Base-by-base conservation (phyloP, 805 yeast genomes). In the Saturnispora galanensis region DNA sequence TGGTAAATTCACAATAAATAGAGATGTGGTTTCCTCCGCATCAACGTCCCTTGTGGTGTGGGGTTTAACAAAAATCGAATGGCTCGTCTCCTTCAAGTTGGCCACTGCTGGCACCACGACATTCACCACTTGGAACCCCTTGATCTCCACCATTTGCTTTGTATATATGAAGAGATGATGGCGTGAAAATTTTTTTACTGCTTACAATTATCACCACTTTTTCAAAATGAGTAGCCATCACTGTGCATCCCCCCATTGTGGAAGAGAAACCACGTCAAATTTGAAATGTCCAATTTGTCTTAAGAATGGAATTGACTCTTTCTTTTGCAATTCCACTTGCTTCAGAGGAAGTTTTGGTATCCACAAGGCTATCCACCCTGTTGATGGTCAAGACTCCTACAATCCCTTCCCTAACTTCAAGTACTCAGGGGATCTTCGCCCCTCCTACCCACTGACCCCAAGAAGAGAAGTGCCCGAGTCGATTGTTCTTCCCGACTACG, bases 231-330 rank as follows among this genome's bases (percentile, higher is more conserved):
- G 31, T 31, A 36, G 13, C 12, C 39, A 36, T 16, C 18, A 28
- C 12, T 90, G 97, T 64, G 68, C 84, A 10, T 84, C 95, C 18
- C 76, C 84, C 16, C 84, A 77, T 54, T 93, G 98, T 68, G 93
- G 93, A 16, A 88, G 87, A 55, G 74, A 71, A 32, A 88, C 96
- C 11, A 68, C 68, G 3, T 82, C 94, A 16, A 64, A 71, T 35
- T 69, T 93, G 52, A 88, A 88, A 60, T 93, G 98, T 63, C 98
- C 98, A 0, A 70, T 89, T 12, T 93, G 98, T 64, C 65, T 93
- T 50, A 89, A 93, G 58, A 72, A 71, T 48, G 85, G 79, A 12
- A 54, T 76, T 41, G 68, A 71, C 35, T 68, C 76, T 40, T 72
- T 72, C 15, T 93, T 90, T 64, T 93, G 98, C 67, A 74, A 79